Conservation (phyloP, 2,329 filamentous ascomycete species). For the Venturia nashicola region DNA sequence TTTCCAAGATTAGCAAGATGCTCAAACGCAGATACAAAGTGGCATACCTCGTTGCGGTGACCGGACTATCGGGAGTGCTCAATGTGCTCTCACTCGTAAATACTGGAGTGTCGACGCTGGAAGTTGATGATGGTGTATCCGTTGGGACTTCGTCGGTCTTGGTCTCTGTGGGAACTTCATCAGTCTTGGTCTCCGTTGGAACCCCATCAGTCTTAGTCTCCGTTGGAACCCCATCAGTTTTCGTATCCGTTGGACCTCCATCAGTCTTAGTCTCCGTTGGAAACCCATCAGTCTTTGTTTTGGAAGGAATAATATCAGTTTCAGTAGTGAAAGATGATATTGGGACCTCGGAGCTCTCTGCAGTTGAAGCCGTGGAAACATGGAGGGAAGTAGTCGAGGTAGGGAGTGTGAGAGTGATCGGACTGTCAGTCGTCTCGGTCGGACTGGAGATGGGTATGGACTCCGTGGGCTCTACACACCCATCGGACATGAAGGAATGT, state of each 20-base stretch:
- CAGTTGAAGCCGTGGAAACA: neutral
- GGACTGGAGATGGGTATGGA: neutral
- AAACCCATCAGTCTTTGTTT: neutral
- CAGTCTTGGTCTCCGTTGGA: neutral
- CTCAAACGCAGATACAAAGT: neutral
- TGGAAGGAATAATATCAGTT: neutral
- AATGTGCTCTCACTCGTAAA: neutral
- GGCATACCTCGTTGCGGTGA: neutral
- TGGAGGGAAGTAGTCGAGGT: neutral
- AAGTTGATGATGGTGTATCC: neutral
- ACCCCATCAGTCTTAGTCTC: neutral
- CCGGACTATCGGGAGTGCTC: neutral
- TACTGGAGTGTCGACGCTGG: neutral
- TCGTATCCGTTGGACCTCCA: neutral
- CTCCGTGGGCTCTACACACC: neutral
- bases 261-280: neutral
- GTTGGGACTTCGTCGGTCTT: neutral
- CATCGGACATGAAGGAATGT: neutral
- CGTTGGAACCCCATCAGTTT: neutral
- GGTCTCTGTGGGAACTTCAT: neutral
- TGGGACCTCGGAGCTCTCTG: neutral
- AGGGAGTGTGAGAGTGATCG: neutral
- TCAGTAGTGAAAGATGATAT: neutral
- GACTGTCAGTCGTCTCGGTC: neutral
- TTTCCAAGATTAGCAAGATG: neutral